Evolutionary conservation across 1,139 yeast species (phyloP), one percentile per base, ranked within the genome.

Genomic region (Debaryomycetaceae sp.): DNA sequence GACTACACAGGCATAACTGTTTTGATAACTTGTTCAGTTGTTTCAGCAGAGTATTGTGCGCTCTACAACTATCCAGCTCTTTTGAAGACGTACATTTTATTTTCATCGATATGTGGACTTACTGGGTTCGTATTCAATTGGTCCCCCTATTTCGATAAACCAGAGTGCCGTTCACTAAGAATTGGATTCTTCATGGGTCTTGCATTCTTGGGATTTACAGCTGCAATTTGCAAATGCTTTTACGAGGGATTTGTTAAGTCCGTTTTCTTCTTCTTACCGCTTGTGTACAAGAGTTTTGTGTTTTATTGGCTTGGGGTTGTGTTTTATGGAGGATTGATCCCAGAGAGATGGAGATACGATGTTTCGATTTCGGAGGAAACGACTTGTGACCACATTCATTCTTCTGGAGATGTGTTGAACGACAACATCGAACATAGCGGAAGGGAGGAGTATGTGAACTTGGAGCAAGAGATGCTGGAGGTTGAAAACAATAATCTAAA

Each of bases 1-100:
- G 99, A 93, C 67, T 93, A 93, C 63, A 86, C 96, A 6, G 99
- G 99, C 1, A 93, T 93, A 54, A 89, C 97, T 0, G 78, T 90
- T 9, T 71, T 93, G 50, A 90, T 93, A 53, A 86, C 97, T 0
- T 91, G 95, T n/a, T 87, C 96, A 1, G 86, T 93, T 42, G 72
- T 93, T 38, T 81, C 96, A 5, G 85, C 93, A 0, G 97, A 91
- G 63, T 90, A 87, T 62, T 80, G 89, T 35, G 78, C 93, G 1
- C 75, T 93, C 47, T 84, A 80, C 60, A 74, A 85, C 51, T 78
- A 81, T 54, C 83, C 87, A 4, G 59, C 65, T 34, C 60, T 78
- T 39, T 67, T 77, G 47, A 49, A 63, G 3, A 52, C 70, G 2
- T 86, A 85, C 62, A 77, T 89, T 60, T 41, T 70, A 0, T 73